Conservation (phyloP, 106 monocot genomes). For the Dioscorea dumetorum region DNA sequence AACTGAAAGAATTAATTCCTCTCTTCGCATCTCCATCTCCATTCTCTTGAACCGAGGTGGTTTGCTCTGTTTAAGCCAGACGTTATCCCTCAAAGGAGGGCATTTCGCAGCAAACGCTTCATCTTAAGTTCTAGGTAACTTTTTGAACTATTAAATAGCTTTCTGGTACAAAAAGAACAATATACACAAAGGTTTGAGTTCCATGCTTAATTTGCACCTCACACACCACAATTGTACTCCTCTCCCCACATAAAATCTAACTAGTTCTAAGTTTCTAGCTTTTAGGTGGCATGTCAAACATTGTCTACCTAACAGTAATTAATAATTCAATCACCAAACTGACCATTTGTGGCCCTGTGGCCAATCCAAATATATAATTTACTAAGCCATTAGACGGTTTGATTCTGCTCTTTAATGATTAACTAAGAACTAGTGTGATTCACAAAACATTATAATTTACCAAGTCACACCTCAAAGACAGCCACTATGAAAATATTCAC, state of each 20-base stretch:
- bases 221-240: background rate
- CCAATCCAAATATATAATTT: too few relatives aligned
- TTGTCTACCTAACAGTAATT: too few relatives aligned
- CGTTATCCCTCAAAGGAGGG: background rate
- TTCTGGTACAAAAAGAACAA: conserved; percentile 26
- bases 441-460: background rate
- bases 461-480: too few relatives aligned
- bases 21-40: too few relatives aligned
- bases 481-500: conserved; percentile 9
- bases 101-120: conserved; percentile 21
- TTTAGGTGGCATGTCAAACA: background rate
- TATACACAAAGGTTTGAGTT: conserved; percentile 4
- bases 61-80: too few relatives aligned
- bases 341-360: too few relatives aligned
- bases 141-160: conserved; percentile 13
- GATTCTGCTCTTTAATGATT: too few relatives aligned
- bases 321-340: too few relatives aligned
- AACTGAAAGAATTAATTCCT: too few relatives aligned
- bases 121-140: conserved; percentile 12
- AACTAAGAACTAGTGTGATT: conserved; percentile 20
- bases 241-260: background rate
- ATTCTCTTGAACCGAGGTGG: too few relatives aligned
- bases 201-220: conserved; percentile 1
- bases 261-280: too few relatives aligned
- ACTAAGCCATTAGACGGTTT: too few relatives aligned